Conservation (phyloP, 202 grass and related monocot genomes). For the Zizania palustris region DNA sequence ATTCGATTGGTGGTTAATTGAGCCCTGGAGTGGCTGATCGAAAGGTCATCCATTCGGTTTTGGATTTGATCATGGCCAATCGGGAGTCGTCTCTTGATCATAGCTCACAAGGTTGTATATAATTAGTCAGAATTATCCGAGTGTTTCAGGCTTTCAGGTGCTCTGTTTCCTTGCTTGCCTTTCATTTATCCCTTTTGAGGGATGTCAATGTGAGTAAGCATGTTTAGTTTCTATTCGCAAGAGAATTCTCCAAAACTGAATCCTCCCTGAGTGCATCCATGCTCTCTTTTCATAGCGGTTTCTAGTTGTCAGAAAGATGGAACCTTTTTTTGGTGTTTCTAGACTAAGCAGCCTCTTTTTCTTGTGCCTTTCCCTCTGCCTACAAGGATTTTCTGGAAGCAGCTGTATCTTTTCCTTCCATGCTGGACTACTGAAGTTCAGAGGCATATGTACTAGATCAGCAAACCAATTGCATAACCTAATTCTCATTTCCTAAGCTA, state of each 20-base stretch:
- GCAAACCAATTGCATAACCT: too few relatives aligned
- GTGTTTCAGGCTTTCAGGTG: background rate
- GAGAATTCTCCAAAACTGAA: conserved; percentile 13
- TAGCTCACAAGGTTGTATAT: background rate
- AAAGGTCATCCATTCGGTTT: background rate
- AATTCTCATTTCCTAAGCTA: too few relatives aligned
- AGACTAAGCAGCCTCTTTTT: too few relatives aligned
- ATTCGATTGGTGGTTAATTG: conserved; percentile 5
- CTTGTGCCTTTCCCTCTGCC: too few relatives aligned
- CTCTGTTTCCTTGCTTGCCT: background rate
- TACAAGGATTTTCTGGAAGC: too few relatives aligned
- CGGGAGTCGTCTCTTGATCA: background rate
- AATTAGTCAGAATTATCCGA: background rate
- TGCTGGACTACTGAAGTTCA: too few relatives aligned
- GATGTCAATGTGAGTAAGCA: background rate
- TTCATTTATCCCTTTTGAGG: background rate
- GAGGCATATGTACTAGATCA: too few relatives aligned
- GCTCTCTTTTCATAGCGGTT: too few relatives aligned
- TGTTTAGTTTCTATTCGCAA: conserved; percentile 24
- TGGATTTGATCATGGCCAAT: conserved; percentile 18
- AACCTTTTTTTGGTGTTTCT: too few relatives aligned
- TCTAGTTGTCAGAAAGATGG: too few relatives aligned
- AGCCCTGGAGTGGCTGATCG: background rate
- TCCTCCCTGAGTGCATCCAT: too few relatives aligned
- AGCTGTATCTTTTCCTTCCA: too few relatives aligned